These are phyloP conservation scores for Malassezia caprae DNA, from an alignment of 1,284 basidiomycete species.

Conservation along the genomic window DNA sequence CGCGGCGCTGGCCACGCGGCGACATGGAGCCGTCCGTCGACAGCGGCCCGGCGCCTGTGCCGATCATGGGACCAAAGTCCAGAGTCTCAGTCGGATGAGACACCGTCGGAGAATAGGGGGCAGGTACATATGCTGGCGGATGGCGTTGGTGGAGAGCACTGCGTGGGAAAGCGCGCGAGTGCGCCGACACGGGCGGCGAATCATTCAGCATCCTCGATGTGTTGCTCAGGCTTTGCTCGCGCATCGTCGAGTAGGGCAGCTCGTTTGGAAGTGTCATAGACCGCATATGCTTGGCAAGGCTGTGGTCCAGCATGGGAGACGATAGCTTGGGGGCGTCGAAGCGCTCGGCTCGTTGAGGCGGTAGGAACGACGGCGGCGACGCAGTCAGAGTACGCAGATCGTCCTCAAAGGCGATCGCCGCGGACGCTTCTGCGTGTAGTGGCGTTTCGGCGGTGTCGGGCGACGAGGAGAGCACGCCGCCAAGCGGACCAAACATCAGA, in stretches of 20 bases:
- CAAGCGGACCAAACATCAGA: neutral
- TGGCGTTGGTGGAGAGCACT: neutral
- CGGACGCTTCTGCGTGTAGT: slow-evolving; percentile 13
- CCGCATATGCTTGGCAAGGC: slow-evolving; percentile 8
- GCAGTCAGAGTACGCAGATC: neutral
- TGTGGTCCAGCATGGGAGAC: neutral
- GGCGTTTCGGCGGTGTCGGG: slow-evolving; percentile 3
- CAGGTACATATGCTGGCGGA: neutral
- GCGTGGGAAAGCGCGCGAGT: neutral
- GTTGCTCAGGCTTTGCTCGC: neutral
- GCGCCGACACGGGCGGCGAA: neutral
- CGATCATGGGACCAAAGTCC: neutral
- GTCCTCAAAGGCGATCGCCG: slow-evolving; percentile 13
- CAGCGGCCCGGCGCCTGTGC: neutral
- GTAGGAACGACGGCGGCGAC: neutral
- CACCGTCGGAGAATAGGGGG: neutral
- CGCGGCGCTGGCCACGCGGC: neutral
- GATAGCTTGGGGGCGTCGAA: neutral
- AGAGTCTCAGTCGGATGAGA: neutral
- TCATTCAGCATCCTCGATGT: neutral
- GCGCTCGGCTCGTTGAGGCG: neutral
- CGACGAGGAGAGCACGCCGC: slow-evolving; percentile 6
- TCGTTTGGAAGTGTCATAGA: slow-evolving; percentile 11
- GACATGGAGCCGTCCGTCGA: neutral
- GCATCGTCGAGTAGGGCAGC: neutral